Percentiles rank a stretch among this genome's conserved stretches.
phyloP scores from a whole-genome alignment of 108 stramenopile genomes.

The Skeletonema grethae region DNA sequence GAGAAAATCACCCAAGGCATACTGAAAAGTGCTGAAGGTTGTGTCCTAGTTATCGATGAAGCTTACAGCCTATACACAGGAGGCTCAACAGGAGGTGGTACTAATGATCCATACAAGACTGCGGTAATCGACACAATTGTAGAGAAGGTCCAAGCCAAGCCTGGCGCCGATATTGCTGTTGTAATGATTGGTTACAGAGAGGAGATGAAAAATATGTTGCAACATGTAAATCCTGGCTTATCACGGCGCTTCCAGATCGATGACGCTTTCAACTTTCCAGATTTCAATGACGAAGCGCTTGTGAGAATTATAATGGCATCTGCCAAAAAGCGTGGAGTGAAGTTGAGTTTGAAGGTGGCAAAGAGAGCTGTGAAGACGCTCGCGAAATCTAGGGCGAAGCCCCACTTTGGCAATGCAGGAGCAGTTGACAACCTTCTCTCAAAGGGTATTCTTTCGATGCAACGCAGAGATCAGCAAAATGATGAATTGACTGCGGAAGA shows the following conservation, averaged over 20 bases:
- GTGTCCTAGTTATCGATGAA: conserved; percentile 83
- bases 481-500: conserved; percentile 37
- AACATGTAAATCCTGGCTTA: conserved; percentile 69
- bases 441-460: conserved; percentile 15
- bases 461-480: conserved; percentile 15
- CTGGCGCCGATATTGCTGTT: conserved; percentile 76
- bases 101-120: conserved; percentile 56
- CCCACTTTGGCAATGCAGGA: conserved; percentile 78
- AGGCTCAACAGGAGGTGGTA: conserved; percentile 8
- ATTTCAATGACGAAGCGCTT: conserved; percentile 68
- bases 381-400: conserved; percentile 12
- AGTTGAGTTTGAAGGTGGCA: conserved; percentile 28
- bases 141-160: conserved; percentile 69
- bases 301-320: conserved; percentile 44
- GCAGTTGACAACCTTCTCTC: conserved; percentile 59
- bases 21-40: conserved; percentile 57
- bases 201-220: conserved; percentile 65
- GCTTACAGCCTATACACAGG: conserved; percentile 47
- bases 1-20: conserved; percentile 56
- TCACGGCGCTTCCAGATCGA: conserved; percentile 64
- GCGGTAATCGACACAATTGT: conserved; percentile 76
- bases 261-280: conserved; percentile 72
- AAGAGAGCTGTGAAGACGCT: conserved; percentile 34
- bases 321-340: conserved; percentile 12
- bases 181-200: conserved; percentile 75